Evolutionary conservation across 495 filamentous ascomycete species (phyloP).

Genomic region (Pseudevernia furfuracea): DNA sequence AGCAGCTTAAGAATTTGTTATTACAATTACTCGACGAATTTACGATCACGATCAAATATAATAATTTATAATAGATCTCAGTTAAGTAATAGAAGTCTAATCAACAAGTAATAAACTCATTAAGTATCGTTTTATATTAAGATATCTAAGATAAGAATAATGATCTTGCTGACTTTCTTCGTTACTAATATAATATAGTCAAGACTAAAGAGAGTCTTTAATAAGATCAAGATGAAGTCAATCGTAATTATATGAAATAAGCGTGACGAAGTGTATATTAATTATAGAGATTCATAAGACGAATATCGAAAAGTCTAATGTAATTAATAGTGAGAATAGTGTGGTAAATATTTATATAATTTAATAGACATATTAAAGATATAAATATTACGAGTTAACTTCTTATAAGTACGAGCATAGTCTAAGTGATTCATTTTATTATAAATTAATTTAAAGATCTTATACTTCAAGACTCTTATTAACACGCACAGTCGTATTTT

Average conservation of each 20-base stretch:
- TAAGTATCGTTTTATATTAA: neutral
- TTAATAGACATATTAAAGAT: neutral
- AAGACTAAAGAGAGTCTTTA: neutral
- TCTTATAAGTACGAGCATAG: neutral
- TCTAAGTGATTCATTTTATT: neutral
- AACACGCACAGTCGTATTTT: too few relatives aligned
- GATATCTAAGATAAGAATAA: neutral
- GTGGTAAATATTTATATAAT: neutral
- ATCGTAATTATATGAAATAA: conserved; percentile 6
- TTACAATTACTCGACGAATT: neutral
- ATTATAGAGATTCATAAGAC: neutral
- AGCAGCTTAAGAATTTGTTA: neutral
- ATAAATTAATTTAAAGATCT: neutral
- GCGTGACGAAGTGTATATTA: too few relatives aligned
- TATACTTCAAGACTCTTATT: neutral
- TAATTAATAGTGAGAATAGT: neutral
- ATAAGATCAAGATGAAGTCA: neutral
- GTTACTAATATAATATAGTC: neutral
- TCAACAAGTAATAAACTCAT: neutral
- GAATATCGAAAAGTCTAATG: neutral
- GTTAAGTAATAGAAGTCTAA: neutral
- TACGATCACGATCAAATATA: neutral
- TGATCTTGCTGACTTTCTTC: neutral
- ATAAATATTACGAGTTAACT: neutral
- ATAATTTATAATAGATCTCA: conserved; percentile 1